A percentile compares a stretch with the other conserved stretches of the same genome.
Evolutionary conservation across 306 rosid species (phyloP).

Genomic region (Cajanus cajan): DNA sequence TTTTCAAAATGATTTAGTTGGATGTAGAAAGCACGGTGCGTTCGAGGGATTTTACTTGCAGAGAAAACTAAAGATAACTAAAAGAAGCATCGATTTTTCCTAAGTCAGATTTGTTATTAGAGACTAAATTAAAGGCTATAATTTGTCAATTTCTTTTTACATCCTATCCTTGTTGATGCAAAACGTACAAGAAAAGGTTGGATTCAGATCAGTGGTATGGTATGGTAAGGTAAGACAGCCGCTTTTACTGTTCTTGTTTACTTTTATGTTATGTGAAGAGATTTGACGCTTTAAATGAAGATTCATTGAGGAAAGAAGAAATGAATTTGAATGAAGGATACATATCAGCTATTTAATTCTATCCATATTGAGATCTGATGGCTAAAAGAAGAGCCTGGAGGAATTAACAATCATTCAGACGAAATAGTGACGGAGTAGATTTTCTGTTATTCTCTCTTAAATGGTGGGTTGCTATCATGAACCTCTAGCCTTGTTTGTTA

Average conservation of each 20-base stretch:
- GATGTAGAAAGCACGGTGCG: not conserved
- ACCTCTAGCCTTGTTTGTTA: conserved; percentile 11
- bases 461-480: not conserved
- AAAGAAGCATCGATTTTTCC: not conserved
- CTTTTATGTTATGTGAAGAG: not conserved
- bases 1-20: not conserved
- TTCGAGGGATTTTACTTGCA: not conserved
- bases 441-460: not conserved
- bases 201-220: not conserved
- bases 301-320: not conserved
- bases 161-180: not conserved
- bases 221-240: not conserved
- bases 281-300: not conserved
- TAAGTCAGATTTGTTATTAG: not conserved
- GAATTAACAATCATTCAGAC: not conserved
- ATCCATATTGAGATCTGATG: not conserved
- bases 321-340: not conserved
- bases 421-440: not conserved
- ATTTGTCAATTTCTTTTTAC: not conserved
- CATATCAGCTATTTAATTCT: no score
- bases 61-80: not conserved
- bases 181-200: not conserved
- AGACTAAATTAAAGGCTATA: not conserved
- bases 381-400: not conserved
- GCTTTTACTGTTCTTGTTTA: not conserved